phyloP scores from a whole-genome alignment of 2,329 filamentous ascomycete genomes.

The Dactylellina drechsleri region DNA sequence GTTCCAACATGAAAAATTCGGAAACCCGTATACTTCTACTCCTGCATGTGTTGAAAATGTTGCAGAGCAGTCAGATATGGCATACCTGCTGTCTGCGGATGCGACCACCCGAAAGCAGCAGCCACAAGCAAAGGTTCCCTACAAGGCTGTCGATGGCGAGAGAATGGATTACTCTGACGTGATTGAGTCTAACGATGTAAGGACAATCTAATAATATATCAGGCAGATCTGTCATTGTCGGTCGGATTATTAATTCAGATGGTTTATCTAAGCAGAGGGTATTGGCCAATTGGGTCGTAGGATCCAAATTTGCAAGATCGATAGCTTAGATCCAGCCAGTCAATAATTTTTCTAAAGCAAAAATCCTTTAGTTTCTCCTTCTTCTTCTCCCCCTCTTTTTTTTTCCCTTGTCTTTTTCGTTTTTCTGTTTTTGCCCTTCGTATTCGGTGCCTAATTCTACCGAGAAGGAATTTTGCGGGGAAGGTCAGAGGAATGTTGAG shows the following conservation, averaged over 20 bases:
- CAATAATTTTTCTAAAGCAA: not conserved
- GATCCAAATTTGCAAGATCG: not conserved
- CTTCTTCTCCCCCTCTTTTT: no score
- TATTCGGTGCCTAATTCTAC: not conserved
- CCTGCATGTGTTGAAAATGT: conserved; percentile 24
- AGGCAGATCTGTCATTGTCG: not conserved
- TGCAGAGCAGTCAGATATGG: conserved; percentile 7
- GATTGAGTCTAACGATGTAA: conserved; percentile 23
- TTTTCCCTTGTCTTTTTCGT: no score
- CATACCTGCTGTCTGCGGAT: not conserved
- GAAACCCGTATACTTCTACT: no score
- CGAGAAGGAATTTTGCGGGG: not conserved
- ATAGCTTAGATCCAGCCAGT: no score
- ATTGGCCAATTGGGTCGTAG: not conserved
- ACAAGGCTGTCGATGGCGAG: conserved; percentile 36
- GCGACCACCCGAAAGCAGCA: conserved; percentile 28
- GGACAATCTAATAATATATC: not conserved
- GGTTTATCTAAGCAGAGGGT: conserved; percentile 4
- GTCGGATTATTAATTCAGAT: conserved; percentile 9
- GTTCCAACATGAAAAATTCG: no score
- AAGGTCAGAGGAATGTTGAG: not conserved
- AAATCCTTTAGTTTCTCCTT: not conserved
- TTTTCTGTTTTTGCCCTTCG: no score
- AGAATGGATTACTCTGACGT: conserved; percentile 33
- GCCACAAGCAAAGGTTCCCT: conserved; percentile 12